A percentile compares a stretch with the other conserved stretches of the same genome.
Evolutionary conservation across 2,329 filamentous ascomycete species (phyloP).

Genomic region (Stachybotrys echinatus): DNA sequence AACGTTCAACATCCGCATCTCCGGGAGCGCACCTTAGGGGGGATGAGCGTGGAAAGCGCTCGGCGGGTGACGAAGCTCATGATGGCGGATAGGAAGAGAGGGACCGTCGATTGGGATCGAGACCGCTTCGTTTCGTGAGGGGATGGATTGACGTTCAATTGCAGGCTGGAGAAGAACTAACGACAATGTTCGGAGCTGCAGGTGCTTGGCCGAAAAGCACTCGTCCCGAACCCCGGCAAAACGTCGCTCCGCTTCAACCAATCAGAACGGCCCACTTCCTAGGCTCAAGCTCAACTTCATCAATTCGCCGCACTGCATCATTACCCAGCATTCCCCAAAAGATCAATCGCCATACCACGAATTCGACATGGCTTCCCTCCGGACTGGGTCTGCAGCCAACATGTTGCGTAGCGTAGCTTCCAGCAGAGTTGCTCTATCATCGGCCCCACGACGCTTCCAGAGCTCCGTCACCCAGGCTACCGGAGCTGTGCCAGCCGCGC

Average conservation of each 20-base stretch:
- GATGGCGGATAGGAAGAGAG: constrained; percentile 39
- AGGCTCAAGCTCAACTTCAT: constrained; percentile 18
- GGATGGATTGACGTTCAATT: constrained; percentile 27
- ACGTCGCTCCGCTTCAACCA: constrained; percentile 36
- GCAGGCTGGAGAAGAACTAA: constrained; percentile 20
- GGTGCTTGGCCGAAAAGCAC: constrained; percentile 41
- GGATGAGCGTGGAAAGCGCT: constrained; percentile 96
- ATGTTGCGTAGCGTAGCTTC: constrained; percentile 43
- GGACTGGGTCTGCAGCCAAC: constrained; percentile 47
- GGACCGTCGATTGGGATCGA: constrained; percentile 17
- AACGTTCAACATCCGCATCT: not conserved
- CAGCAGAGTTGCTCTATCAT: constrained; percentile 30
- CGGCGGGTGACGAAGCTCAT: constrained; percentile 93
- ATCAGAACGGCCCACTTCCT: constrained; percentile 28
- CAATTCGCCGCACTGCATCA: constrained; percentile 18
- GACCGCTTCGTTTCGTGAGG: constrained; percentile 24
- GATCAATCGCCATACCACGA: constrained; percentile 20
- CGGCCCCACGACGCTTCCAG: constrained; percentile 48
- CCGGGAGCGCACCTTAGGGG: constrained; percentile 74
- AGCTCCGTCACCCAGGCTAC: constrained; percentile 42
- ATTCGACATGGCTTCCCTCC: constrained; percentile 60
- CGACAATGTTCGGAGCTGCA: constrained; percentile 16
- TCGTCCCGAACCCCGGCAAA: constrained; percentile 35
- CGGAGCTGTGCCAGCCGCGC: constrained; percentile 29
- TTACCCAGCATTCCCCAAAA: constrained; percentile 13